A percentile compares a stretch with the other conserved stretches of the same genome.
Evolutionary conservation across 352 stramenopile genomes (phyloP).

Genomic region (Phytophthora boehmeriae): DNA sequence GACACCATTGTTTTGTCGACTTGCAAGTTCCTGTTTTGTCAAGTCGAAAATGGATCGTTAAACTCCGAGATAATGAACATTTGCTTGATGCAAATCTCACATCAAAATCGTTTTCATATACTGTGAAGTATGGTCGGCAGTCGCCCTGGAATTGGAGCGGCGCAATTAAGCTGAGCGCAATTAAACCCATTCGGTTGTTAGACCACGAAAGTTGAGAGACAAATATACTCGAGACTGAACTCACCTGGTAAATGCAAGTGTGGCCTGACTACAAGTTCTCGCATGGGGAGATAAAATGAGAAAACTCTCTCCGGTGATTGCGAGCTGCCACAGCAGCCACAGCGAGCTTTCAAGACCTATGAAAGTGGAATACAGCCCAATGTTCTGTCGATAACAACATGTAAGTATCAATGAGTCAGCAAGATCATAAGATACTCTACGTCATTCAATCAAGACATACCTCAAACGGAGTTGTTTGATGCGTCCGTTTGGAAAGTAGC

Average conservation of each 20-base stretch:
- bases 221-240: background rate
- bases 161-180: constrained; percentile 64
- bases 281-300: constrained; percentile 81
- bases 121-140: constrained; percentile 84
- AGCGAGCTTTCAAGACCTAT: constrained; percentile 69
- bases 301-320: constrained; percentile 83
- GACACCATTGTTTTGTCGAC: constrained; percentile 57
- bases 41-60: constrained; percentile 9
- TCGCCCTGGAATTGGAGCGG: constrained; percentile 83
- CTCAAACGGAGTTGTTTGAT: constrained; percentile 65
- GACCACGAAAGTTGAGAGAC: constrained; percentile 1
- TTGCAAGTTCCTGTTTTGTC: constrained; percentile 46
- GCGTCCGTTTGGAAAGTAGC: constrained; percentile 57
- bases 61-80: background rate
- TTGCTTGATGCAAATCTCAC: constrained; percentile 34
- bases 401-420: background rate
- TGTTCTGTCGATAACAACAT: constrained; percentile 41
- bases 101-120: constrained; percentile 89
- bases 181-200: constrained; percentile 11
- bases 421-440: background rate
- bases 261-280: constrained; percentile 81
- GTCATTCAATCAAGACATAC: constrained; percentile 27
- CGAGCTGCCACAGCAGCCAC: constrained; percentile 87
- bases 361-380: constrained; percentile 88
- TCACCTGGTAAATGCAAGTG: constrained; percentile 81